A percentile compares a stretch with the other conserved stretches of the same genome.
Conservation (phyloP, 768 basidiomycete genomes). For the Pleurotus eryngii region DNA sequence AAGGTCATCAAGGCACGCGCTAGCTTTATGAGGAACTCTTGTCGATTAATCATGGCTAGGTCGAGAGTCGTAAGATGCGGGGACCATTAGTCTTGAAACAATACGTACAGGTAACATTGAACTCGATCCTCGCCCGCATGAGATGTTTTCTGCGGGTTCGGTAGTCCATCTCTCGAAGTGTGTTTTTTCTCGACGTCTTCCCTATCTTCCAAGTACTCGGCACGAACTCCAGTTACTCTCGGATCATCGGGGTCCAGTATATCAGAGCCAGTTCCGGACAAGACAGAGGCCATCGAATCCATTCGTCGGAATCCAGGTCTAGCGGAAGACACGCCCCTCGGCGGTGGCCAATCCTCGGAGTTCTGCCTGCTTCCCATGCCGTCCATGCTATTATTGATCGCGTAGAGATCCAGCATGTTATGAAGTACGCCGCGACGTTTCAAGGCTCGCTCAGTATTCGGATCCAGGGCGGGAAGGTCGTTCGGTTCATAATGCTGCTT, state of each 20-base stretch:
- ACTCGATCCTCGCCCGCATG: conserved; percentile 65
- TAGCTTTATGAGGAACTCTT: conserved; percentile 82
- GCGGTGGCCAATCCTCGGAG: conserved; percentile 15
- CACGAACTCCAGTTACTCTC: conserved; percentile 54
- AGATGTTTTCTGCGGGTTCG: conserved; percentile 62
- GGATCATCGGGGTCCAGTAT: conserved; percentile 73
- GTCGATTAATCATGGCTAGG: conserved; percentile 73
- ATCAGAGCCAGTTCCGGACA: conserved; percentile 41
- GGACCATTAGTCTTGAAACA: too few species aligned
- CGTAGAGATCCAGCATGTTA: conserved; percentile 52
- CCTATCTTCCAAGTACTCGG: conserved; percentile 49
- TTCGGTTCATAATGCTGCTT: conserved; percentile 17
- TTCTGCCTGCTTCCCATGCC: conserved; percentile 14
- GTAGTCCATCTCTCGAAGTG: conserved; percentile 64
- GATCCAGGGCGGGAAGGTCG: conserved; percentile 18
- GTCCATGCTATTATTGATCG: conserved; percentile 24
- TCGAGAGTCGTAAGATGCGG: too few species aligned
- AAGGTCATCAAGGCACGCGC: conserved; percentile 88
- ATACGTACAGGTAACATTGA: conserved; percentile 64
- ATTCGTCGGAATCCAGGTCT: conserved; percentile 30
- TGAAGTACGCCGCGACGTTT: conserved; percentile 46
- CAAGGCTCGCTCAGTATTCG: conserved; percentile 27
- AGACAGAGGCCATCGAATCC: conserved; percentile 42
- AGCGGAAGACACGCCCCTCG: conserved; percentile 15
- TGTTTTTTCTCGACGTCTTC: conserved; percentile 60